Conservation (phyloP, 2,329 filamentous ascomycete species). For the Cadophora sp. region DNA sequence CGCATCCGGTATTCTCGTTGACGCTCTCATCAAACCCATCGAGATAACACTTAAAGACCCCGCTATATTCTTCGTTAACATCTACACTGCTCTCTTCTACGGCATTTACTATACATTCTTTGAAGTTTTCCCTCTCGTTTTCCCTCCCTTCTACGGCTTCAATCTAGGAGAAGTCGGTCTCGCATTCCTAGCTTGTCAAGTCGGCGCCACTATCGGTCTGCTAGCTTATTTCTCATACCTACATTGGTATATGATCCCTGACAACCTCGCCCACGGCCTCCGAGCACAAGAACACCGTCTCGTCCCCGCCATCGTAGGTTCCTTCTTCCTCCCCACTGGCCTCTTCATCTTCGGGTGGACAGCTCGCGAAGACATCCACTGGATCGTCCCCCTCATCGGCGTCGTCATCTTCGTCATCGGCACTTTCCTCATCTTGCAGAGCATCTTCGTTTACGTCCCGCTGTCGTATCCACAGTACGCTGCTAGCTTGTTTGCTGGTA, state of each 20-base stretch:
- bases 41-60: slow-evolving; percentile 65
- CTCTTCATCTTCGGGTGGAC: slow-evolving; percentile 64
- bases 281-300: slow-evolving; percentile 59
- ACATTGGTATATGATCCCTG: slow-evolving; percentile 55
- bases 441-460: slow-evolving; percentile 63
- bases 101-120: slow-evolving; percentile 67
- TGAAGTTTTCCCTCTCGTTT: slow-evolving; percentile 68
- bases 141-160: slow-evolving; percentile 63
- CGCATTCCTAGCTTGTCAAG: slow-evolving; percentile 63
- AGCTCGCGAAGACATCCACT: slow-evolving; percentile 55
- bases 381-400: slow-evolving; percentile 61
- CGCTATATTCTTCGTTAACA: slow-evolving; percentile 63
- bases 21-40: slow-evolving; percentile 54
- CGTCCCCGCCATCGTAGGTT: slow-evolving; percentile 59
- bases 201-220: slow-evolving; percentile 59
- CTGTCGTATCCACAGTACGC: slow-evolving; percentile 58
- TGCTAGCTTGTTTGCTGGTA: slow-evolving; percentile 57
- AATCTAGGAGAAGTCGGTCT: slow-evolving; percentile 61
- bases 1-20: slow-evolving; percentile 49
- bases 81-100: slow-evolving; percentile 66
- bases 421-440: slow-evolving; percentile 58
- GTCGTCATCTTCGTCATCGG: slow-evolving; percentile 58
- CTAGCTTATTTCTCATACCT: slow-evolving; percentile 49
- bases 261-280: slow-evolving; percentile 56
- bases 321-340: slow-evolving; percentile 60